Base-by-base conservation (phyloP, 805 yeast species). In the Metschnikowia anglica region DNA sequence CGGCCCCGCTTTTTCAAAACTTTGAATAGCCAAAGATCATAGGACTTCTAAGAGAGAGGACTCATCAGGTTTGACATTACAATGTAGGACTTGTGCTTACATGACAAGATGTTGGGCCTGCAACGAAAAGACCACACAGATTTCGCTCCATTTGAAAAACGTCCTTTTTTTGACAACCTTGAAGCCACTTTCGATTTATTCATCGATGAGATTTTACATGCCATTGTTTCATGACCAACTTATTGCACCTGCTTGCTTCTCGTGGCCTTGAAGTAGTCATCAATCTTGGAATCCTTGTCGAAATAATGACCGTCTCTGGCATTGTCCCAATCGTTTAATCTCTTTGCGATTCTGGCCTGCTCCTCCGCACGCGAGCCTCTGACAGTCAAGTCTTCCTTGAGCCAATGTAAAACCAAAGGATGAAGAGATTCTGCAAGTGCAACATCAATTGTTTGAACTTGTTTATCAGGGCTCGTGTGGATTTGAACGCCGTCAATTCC, bases 341-440 rank as follows among this genome's bases (percentile, higher is more conserved):
- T 55, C 72, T 72, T 26, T 51, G 59, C 52, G 61, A 66, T 55
- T 58, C 71, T 55, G 16, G 41, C 37, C 53, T 61, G 60, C 34
- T 69, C 72, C 16, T 76, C 79, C 5, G 66, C 76, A 48, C 82
- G 68, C 21, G 68, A 70, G 20, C 85, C 91, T 46, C 87, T 70
- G 47, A 60, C 65, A 39, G 55, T 62, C 51, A 75, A 71, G 53
- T 82, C 88, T 1, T 65, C 60, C 18, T 64, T 52, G 18, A 86
- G 65, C 95, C 95, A 86, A 28, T 72, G 65, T 44, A 83, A 62
- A 0, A 89, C 90, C 39, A 86, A 61, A 3, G 95, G 95, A 59
- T 86, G 88, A 27, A 86, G 63, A 31, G 84, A 76, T 34, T 75
- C 70, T 3, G 76, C 69, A 19, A 70, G 62, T 10, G 69, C 62